Conservation (phyloP, 345 rosid species). For the Dipteronia sinensis region DNA sequence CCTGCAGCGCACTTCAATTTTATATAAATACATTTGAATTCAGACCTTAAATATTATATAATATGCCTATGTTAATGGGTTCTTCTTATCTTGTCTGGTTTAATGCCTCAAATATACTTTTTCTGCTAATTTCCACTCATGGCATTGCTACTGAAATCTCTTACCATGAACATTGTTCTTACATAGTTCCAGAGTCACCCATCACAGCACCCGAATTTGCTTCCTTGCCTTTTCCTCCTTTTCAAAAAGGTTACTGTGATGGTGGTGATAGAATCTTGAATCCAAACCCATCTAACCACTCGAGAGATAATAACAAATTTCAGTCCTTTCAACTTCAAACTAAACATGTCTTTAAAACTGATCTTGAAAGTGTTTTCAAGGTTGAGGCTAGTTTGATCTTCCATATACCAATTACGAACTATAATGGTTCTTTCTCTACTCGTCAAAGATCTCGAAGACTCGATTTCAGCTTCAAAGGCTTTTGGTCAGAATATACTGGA, state of each 20-base stretch:
- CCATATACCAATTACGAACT: no score
- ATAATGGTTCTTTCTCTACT: no score
- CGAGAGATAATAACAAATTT: not conserved
- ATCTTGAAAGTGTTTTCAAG: no score
- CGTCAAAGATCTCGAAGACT: not conserved
- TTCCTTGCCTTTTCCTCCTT: constrained; percentile 24
- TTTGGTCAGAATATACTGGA: no score
- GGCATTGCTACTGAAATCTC: constrained; percentile 15
- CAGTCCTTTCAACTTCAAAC: constrained; percentile 12
- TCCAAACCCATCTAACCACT: not conserved
- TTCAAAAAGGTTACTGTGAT: constrained; percentile 30
- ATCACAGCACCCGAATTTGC: constrained; percentile 15
- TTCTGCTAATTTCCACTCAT: not conserved
- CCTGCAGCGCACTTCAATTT: no score
- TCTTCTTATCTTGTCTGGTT: constrained; percentile 6
- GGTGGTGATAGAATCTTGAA: constrained; percentile 28
- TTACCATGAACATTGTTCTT: constrained; percentile 9
- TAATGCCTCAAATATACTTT: not conserved
- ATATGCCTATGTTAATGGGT: not conserved
- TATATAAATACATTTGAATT: not conserved
- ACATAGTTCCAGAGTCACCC: constrained; percentile 3
- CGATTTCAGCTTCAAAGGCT: no score
- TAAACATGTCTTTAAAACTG: constrained; percentile 10
- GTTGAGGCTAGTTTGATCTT: no score
- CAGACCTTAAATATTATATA: constrained; percentile 29